These are phyloP conservation scores for Umbelopsis vinacea DNA, from an alignment of 192 early-diverging fungal genomes.

Conservation along the genomic window DNA sequence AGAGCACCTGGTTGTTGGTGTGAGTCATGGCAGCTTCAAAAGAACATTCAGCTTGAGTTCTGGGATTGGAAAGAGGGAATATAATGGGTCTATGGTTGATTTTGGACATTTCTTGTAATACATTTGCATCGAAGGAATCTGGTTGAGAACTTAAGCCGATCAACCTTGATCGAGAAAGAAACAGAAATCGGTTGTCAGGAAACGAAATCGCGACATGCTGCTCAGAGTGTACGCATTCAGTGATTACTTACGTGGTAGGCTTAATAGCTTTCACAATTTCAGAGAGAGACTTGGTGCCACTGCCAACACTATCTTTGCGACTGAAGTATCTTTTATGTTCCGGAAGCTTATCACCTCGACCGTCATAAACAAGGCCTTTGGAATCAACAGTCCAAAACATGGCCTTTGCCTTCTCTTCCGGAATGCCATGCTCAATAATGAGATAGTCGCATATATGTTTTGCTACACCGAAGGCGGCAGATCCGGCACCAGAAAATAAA, in stretches of 20 bases:
- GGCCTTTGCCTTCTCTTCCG: slow-evolving; percentile 68
- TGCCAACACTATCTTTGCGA: slow-evolving; percentile 77
- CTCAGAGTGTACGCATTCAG: not conserved
- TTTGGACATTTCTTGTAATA: slow-evolving; percentile 75
- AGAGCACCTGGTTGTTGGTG: slow-evolving; percentile 88
- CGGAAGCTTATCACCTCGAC: slow-evolving; percentile 83
- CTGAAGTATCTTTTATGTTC: slow-evolving; percentile 85
- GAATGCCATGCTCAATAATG: slow-evolving; percentile 68
- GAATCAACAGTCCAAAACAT: slow-evolving; percentile 88
- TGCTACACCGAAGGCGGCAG: slow-evolving; percentile 94
- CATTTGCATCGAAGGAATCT: slow-evolving; percentile 75
- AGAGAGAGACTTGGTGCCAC: slow-evolving; percentile 68
- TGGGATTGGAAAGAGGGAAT: slow-evolving; percentile 90
- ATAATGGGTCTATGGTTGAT: slow-evolving; percentile 83
- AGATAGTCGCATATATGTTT: slow-evolving; percentile 85
- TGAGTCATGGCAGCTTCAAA: slow-evolving; percentile 87
- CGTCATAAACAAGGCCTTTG: slow-evolving; percentile 84
- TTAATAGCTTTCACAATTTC: slow-evolving; percentile 82
- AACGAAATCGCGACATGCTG: too few species aligned
- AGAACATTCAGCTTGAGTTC: slow-evolving; percentile 92
- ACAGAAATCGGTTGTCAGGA: not conserved
- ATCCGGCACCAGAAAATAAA: slow-evolving; percentile 91
- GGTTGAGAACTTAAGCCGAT: slow-evolving; percentile 86
- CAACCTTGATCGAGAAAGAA: slow-evolving; percentile 40
- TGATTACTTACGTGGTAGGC: slow-evolving; percentile 66